Conservation (phyloP, 1,284 basidiomycete species). For the Peniophora sp. region DNA sequence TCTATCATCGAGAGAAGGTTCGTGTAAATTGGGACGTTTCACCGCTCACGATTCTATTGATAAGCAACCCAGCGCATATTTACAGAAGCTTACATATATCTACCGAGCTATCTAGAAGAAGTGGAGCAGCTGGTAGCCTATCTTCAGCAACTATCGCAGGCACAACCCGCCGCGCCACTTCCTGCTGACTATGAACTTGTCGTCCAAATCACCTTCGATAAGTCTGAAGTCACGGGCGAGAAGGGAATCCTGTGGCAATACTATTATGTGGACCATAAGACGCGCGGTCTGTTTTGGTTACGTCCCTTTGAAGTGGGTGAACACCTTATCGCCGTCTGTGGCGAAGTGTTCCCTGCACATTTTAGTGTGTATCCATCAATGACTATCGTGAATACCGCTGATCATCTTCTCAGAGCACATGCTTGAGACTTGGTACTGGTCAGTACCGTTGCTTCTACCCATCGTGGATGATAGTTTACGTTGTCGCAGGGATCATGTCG, state of each 20-base stretch:
- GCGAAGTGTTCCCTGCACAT: slow-evolving; percentile 16
- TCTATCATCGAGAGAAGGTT: slow-evolving; percentile 21
- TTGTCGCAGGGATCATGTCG: slow-evolving; percentile 15
- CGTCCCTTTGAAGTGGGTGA: slow-evolving; percentile 12
- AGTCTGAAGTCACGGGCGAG: slow-evolving; percentile 13
- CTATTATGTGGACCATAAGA: slow-evolving; percentile 21
- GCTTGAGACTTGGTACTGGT: slow-evolving; percentile 22
- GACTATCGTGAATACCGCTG: not conserved
- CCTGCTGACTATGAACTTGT: slow-evolving; percentile 9
- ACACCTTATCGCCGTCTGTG: slow-evolving; percentile 8
- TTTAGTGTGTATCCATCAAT: slow-evolving; percentile 12
- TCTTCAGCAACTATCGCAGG: not conserved
- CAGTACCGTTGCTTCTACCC: slow-evolving; percentile 16
- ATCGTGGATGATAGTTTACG: slow-evolving; percentile 12
- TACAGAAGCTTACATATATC: slow-evolving; percentile 17
- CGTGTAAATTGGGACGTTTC: slow-evolving; percentile 11
- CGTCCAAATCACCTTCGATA: slow-evolving; percentile 14
- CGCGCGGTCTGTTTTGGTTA: slow-evolving; percentile 20
- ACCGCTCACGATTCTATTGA: not conserved
- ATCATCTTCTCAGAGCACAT: slow-evolving; percentile 11
- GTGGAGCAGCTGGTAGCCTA: slow-evolving; percentile 7
- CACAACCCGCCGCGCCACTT: not conserved
- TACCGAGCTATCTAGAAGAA: slow-evolving; percentile 5
- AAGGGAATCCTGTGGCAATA: slow-evolving; percentile 13
- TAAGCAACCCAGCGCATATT: slow-evolving; percentile 7